Conservation (phyloP, 805 yeast species). For the Yamadazyma sp. region DNA sequence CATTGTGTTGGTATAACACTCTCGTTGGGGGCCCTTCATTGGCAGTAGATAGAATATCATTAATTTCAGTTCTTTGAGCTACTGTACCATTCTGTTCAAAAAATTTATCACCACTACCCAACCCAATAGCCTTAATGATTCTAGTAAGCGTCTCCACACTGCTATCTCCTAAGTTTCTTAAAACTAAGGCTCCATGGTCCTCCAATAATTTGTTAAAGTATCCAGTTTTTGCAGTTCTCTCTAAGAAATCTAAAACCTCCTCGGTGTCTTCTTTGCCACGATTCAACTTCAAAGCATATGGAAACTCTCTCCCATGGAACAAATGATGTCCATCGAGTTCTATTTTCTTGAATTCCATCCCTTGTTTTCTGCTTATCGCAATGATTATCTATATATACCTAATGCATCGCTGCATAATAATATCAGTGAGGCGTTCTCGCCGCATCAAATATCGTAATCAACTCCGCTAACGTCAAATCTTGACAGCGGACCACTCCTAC, state of each 20-base stretch:
- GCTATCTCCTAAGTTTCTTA: constrained; percentile 20
- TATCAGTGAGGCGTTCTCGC: too few species aligned
- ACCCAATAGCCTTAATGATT: constrained; percentile 15
- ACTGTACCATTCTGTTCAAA: constrained; percentile 28
- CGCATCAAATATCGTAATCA: too few species aligned
- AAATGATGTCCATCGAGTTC: constrained; percentile 1
- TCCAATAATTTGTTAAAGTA: constrained; percentile 19
- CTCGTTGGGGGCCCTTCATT: constrained; percentile 25
- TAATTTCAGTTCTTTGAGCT: constrained; percentile 22
- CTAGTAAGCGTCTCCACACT: constrained; percentile 14
- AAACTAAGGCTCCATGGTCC: constrained; percentile 27
- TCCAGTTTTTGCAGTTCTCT: constrained; percentile 16
- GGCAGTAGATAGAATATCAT: constrained; percentile 25
- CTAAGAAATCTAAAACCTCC: constrained; percentile 9
- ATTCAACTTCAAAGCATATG: constrained; percentile 6
- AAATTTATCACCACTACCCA: constrained; percentile 15
- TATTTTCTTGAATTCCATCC: constrained; percentile 3
- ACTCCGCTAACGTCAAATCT: too few species aligned
- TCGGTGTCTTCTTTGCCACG: background rate
- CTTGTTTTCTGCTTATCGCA: too few species aligned
- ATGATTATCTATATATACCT: too few species aligned
- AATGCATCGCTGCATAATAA: too few species aligned
- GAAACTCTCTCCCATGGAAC: constrained; percentile 9
- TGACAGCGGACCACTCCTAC: too few species aligned
- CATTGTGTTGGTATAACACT: constrained; percentile 28